phyloP scores from a whole-genome alignment of 2,329 filamentous ascomycete species.

The Diaporthe sp. region DNA sequence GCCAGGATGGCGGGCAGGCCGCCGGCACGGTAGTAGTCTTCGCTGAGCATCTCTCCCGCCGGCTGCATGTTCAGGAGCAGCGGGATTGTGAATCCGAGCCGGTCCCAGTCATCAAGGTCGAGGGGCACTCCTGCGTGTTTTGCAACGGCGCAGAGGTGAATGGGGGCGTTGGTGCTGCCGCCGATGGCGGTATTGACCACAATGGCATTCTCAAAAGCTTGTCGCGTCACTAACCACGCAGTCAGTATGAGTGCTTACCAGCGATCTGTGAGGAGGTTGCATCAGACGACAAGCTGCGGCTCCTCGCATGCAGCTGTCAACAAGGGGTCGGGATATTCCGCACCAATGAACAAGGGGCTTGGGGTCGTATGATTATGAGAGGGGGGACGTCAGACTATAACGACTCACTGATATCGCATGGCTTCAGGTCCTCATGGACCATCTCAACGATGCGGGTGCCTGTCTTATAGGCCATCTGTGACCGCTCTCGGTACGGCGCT shows the following conservation, averaged over 20 bases:
- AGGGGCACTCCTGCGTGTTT: constrained; percentile 63
- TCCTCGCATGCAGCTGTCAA: background rate
- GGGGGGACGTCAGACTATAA: background rate
- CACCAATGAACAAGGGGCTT: constrained; percentile 1
- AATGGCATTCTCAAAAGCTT: constrained; percentile 67
- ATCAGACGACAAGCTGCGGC: background rate
- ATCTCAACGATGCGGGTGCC: constrained; percentile 61
- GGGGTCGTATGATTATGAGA: background rate
- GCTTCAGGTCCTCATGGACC: constrained; percentile 58
- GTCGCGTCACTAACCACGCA: constrained; percentile 52
- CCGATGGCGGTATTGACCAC: constrained; percentile 65
- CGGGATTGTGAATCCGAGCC: constrained; percentile 59
- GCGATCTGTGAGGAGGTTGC: background rate
- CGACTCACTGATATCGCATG: constrained; percentile 56
- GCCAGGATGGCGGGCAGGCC: constrained; percentile 56
- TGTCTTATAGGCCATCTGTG: constrained; percentile 59
- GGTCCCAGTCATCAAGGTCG: constrained; percentile 64
- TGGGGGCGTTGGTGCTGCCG: constrained; percentile 66
- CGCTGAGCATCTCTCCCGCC: constrained; percentile 55
- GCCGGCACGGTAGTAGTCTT: constrained; percentile 34
- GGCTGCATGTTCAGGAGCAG: constrained; percentile 66
- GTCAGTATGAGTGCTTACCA: background rate
- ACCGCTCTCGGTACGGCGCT: constrained; percentile 58
- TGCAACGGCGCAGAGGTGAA: constrained; percentile 65
- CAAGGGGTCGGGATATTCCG: constrained; percentile 11